Percentiles rank a stretch among this genome's conserved stretches.
These are phyloP conservation scores for Cyberlindnera mrakii DNA, from an alignment of 805 yeast genomes.

Conservation along the genomic window DNA sequence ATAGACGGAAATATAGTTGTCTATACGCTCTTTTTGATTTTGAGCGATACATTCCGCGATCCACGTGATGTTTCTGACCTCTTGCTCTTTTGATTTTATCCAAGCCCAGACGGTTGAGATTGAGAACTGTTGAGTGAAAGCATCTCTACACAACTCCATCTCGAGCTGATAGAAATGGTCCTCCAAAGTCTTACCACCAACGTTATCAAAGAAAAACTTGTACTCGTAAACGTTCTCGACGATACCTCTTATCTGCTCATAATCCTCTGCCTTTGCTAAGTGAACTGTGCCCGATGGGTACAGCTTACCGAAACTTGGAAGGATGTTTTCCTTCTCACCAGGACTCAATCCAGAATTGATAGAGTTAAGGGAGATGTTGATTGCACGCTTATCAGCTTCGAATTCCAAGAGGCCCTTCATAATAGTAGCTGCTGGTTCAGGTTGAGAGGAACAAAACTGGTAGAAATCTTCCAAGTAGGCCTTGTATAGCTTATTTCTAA, in stretches of 20 bases:
- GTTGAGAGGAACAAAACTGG: slow-evolving; percentile 51
- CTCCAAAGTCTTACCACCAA: slow-evolving; percentile 61
- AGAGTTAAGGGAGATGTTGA: slow-evolving; percentile 87
- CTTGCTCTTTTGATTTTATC: slow-evolving; percentile 95
- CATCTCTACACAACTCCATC: slow-evolving; percentile 86
- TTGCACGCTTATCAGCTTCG: slow-evolving; percentile 93
- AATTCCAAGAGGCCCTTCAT: slow-evolving; percentile 75
- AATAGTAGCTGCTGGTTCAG: slow-evolving; percentile 77
- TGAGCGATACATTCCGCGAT: slow-evolving; percentile 99
- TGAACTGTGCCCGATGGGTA: slow-evolving; percentile 61
- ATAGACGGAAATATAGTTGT: slow-evolving; percentile 83
- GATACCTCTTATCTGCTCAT: slow-evolving; percentile 69
- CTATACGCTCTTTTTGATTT: slow-evolving; percentile 90
- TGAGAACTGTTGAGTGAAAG: slow-evolving; percentile 95
- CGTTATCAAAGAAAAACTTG: slow-evolving; percentile 46
- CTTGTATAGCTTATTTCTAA: slow-evolving; percentile 85
- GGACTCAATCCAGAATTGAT: slow-evolving; percentile 74
- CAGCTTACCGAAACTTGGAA: slow-evolving; percentile 80
- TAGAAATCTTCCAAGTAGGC: slow-evolving; percentile 89
- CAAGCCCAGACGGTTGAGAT: slow-evolving; percentile 92
- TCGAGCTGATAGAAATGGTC: slow-evolving; percentile 92
- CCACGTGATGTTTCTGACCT: slow-evolving; percentile 97
- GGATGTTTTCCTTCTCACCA: slow-evolving; percentile 61
- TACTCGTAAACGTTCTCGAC: slow-evolving; percentile 64
- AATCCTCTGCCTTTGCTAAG: slow-evolving; percentile 74